Conservation (phyloP, 2,329 filamentous ascomycete species). For the Periconia sp. region DNA sequence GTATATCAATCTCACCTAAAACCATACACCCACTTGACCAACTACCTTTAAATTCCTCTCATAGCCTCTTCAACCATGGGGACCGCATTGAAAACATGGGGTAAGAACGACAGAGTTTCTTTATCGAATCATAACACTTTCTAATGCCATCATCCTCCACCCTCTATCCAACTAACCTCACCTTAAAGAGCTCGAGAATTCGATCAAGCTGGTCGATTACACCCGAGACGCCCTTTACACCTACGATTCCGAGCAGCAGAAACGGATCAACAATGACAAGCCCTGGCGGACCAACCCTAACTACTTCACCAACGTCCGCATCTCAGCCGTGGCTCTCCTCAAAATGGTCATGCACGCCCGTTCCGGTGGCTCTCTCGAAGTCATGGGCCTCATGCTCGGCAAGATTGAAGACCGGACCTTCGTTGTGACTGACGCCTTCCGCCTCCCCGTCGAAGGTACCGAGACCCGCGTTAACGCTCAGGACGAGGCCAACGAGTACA, state of each 20-base stretch:
- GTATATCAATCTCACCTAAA: constrained; percentile 11
- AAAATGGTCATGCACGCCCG: constrained; percentile 99
- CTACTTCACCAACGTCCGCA: constrained; percentile 91
- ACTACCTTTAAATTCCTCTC: constrained; percentile 4
- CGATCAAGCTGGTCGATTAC: constrained; percentile 76
- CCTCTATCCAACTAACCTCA: constrained; percentile 22
- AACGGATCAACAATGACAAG: constrained; percentile 61
- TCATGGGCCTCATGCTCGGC: constrained; percentile 98
- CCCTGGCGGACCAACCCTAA: constrained; percentile 80
- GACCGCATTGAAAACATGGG: constrained; percentile 41
- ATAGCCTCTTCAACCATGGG: constrained; percentile 26
- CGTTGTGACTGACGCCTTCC: constrained; percentile 91
- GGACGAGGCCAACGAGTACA: constrained; percentile 94
- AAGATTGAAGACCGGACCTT: constrained; percentile 85
- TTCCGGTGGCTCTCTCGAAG: constrained; percentile 86
- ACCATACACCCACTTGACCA: constrained; percentile 6
- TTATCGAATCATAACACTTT: not conserved
- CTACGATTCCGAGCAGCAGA: constrained; percentile 72
- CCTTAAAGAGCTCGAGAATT: constrained; percentile 79
- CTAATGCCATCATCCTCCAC: not conserved
- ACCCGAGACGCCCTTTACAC: constrained; percentile 88
- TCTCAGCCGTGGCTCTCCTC: constrained; percentile 88
- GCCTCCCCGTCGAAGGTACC: constrained; percentile 94
- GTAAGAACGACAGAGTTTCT: constrained; percentile 19
- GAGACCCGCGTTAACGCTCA: constrained; percentile 97